A percentile compares a stretch with the other conserved stretches of the same genome.
Evolutionary conservation across 441 rosid species (phyloP).

Genomic region (Heliophila coronopifolia): DNA sequence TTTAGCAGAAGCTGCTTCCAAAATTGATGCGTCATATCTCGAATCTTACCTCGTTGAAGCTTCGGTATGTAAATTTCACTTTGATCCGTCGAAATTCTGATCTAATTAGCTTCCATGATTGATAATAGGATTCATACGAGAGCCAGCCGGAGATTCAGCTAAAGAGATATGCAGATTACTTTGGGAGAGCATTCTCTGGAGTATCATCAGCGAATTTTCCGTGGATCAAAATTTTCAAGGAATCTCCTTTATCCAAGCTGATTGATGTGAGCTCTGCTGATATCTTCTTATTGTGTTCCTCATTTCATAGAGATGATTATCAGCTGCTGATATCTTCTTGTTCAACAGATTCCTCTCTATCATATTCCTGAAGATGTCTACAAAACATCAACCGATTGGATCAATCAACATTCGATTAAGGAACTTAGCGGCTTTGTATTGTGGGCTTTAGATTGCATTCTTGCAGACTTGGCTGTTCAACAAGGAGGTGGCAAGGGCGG

Average conservation of each 20-base stretch:
- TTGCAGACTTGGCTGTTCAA: slow-evolving; percentile 58
- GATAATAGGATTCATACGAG: slow-evolving; percentile 53
- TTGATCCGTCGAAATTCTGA: slow-evolving; percentile 17
- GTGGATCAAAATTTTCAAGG: slow-evolving; percentile 75
- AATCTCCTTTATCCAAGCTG: slow-evolving; percentile 58
- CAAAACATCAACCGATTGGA: slow-evolving; percentile 74
- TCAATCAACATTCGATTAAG: slow-evolving; percentile 56
- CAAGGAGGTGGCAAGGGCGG: slow-evolving; percentile 53
- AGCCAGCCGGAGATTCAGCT: slow-evolving; percentile 75
- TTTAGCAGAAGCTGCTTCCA: slow-evolving; percentile 73
- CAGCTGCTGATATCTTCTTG: slow-evolving; percentile 10
- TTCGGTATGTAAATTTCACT: slow-evolving; percentile 28
- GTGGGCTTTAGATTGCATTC: slow-evolving; percentile 70
- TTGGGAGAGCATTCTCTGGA: slow-evolving; percentile 66
- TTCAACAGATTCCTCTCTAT: slow-evolving; percentile 54
- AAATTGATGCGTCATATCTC: slow-evolving; percentile 63
- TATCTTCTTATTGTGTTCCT: background rate
- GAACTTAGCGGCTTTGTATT: slow-evolving; percentile 62
- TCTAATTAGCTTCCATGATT: background rate
- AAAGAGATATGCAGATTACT: slow-evolving; percentile 83
- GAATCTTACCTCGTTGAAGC: slow-evolving; percentile 56
- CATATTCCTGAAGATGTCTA: slow-evolving; percentile 62
- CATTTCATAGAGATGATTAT: background rate
- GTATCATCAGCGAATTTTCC: slow-evolving; percentile 74
- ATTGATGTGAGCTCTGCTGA: slow-evolving; percentile 49